Evolutionary conservation across 2,329 filamentous ascomycete genomes (phyloP), one percentile per base, ranked within the genome.

Genomic region (Exophiala bonariae): DNA sequence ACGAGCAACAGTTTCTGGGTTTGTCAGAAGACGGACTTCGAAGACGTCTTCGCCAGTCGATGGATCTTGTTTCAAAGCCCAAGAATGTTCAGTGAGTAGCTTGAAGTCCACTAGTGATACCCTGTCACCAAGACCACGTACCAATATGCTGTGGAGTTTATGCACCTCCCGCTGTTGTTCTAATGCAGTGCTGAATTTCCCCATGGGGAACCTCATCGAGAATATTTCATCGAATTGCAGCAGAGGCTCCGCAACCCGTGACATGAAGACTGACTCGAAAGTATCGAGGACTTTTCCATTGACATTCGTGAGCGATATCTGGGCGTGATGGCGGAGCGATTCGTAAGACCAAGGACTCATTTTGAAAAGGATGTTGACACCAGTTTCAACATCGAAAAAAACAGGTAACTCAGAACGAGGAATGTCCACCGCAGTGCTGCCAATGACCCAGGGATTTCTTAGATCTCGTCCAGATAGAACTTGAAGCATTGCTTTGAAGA

Each of bases 401-500:
- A 91, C 77, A 1, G 93, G 91, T 0, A 74, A 70, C 45, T 65
- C 66, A 75, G 71, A 52, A 68, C 56, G 69, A 52, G 66, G 50
- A 50, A 41, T 64, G 37, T 43, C 62, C 58, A 32, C 14, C 71
- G 61, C 19, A 61, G 56, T 49, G 73, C 76, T 59, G 62, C 67
- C 59, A 48, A 82, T 60, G 53, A 75, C 52, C 62, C 85, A 77
- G 0, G 87, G 82, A 56, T 81, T 86, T 59, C 81, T 85, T 44
- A 96, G 73, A 60, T 96, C 85, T 30, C 81, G 85, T 1, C 81
- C 79, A 1, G 86, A 83, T 14, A 99, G 73, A 57, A 92, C 93
- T 63, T 96, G 92, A n/a, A 99, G 73, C 1, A 85, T 83, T 2
- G 89, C 91, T 68, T 96, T 97, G 78, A 99, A 96, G 35, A 97